Percentiles rank a stretch among this genome's conserved stretches.
Conservation (phyloP, 2,329 filamentous ascomycete genomes). For the Fusarium subtropicale region DNA sequence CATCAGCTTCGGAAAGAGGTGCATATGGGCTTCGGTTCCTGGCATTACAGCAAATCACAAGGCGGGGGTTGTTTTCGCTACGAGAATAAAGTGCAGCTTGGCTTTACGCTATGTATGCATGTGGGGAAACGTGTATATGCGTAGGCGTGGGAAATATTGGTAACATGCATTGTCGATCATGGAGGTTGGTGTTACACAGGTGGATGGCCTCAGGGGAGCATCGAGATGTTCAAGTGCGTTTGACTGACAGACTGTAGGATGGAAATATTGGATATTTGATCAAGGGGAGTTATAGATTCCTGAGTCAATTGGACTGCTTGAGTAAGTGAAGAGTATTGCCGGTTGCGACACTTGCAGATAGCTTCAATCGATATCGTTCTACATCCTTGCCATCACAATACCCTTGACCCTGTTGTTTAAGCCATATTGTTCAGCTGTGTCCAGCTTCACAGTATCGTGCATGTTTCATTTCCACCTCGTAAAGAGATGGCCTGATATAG, state of each 20-base stretch:
- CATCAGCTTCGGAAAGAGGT: not conserved
- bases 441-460: conserved; percentile 2
- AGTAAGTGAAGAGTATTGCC: not conserved
- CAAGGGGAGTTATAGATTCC: too few species aligned
- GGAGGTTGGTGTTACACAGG: conserved; percentile 7
- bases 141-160: not conserved
- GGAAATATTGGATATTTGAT: not conserved
- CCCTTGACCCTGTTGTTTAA: not conserved
- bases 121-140: not conserved
- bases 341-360: not conserved
- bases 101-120: not conserved
- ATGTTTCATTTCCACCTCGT: conserved; percentile 25
- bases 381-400: not conserved
- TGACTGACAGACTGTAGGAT: not conserved
- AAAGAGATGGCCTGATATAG: conserved; percentile 10
- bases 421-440: not conserved
- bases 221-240: not conserved
- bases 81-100: conserved; percentile 7
- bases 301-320: not conserved
- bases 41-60: conserved; percentile 10
- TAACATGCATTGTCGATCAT: conserved; percentile 1
- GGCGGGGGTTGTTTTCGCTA: not conserved
- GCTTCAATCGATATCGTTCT: too few species aligned
- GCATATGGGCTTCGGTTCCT: conserved; percentile 23
- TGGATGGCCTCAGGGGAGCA: conserved; percentile 19